These are phyloP conservation scores for Trapa incisa DNA, from an alignment of 345 rosid genomes.

Conservation along the genomic window DNA sequence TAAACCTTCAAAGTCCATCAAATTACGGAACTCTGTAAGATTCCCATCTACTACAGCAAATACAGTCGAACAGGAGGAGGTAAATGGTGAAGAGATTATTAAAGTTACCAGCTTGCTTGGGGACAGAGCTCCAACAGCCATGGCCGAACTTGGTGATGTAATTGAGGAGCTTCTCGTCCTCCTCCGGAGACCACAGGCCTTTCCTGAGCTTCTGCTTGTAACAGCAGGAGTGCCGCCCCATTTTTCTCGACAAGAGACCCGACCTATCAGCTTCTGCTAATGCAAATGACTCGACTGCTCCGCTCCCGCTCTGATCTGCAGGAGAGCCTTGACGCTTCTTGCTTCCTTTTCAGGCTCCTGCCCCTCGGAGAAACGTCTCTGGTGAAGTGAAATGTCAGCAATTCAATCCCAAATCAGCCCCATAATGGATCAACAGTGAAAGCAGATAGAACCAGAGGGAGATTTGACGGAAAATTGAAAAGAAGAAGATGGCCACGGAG, in stretches of 20 bases:
- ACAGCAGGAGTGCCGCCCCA: slow-evolving; percentile 98
- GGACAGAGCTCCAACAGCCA: slow-evolving; percentile 99
- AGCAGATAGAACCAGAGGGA: too few relatives aligned
- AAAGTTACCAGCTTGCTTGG: slow-evolving; percentile 69
- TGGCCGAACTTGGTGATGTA: slow-evolving; percentile 86
- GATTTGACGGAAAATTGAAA: too few relatives aligned
- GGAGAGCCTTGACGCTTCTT: too few relatives aligned
- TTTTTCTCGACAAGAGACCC: slow-evolving; percentile 17
- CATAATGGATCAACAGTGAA: too few relatives aligned
- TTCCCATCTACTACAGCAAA: too few relatives aligned
- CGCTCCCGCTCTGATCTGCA: too few relatives aligned
- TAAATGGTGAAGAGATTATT: too few relatives aligned
- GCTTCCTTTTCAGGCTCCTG: background rate
- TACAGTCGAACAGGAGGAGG: too few relatives aligned
- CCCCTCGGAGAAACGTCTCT: background rate
- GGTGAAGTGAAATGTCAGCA: slow-evolving; percentile 1
- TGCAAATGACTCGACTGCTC: background rate
- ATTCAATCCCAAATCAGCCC: background rate
- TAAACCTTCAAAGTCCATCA: slow-evolving; percentile 34
- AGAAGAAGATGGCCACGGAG: too few relatives aligned
- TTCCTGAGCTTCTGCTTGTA: slow-evolving; percentile 93
- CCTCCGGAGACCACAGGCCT: slow-evolving; percentile 99
- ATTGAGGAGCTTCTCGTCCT: slow-evolving; percentile 84
- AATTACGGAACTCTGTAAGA: background rate
- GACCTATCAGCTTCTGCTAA: background rate